A percentile compares a stretch with the other conserved stretches of the same genome.
These are phyloP conservation scores for Nakazawaea wyomingensis DNA, from an alignment of 805 yeast species.

Conservation along the genomic window DNA sequence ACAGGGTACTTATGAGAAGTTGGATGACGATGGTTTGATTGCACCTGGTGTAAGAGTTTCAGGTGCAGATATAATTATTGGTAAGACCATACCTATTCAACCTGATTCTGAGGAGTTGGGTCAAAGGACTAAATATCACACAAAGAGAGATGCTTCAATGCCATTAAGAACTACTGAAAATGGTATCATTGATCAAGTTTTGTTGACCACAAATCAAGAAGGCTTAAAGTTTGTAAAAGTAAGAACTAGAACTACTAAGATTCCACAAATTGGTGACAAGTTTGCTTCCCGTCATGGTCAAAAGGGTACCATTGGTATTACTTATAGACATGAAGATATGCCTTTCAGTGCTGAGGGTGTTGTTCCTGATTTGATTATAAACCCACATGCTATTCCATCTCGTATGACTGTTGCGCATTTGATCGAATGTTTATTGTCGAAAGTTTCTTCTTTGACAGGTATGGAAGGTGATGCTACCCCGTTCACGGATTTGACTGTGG, in stretches of 20 bases:
- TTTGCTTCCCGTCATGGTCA: conserved; percentile 99
- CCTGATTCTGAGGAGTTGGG: conserved; percentile 98
- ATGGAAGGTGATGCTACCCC: conserved; percentile 99
- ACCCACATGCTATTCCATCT: conserved; percentile 99
- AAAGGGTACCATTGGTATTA: conserved; percentile 99
- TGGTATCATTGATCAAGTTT: conserved; percentile 97
- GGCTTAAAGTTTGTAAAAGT: conserved; percentile 97
- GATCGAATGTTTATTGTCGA: conserved; percentile 94
- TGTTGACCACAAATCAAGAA: conserved; percentile 95
- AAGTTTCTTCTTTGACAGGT: conserved; percentile 92
- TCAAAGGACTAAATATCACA: conserved; percentile 96
- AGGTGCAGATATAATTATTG: conserved; percentile 98
- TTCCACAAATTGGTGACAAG: conserved; percentile 99
- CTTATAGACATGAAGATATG: conserved; percentile 98
- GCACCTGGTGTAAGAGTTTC: conserved; percentile 98
- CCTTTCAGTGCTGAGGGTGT: conserved; percentile 94
- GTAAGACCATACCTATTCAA: conserved; percentile 99
- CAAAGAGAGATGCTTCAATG: conserved; percentile 97
- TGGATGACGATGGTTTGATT: conserved; percentile 96
- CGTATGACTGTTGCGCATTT: conserved; percentile 99
- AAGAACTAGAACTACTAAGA: conserved; percentile 97
- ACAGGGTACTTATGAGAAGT: conserved; percentile 96
- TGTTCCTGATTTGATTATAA: conserved; percentile 95
- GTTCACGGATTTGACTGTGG: conserved; percentile 96
- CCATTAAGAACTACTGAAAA: conserved; percentile 94